These are phyloP conservation scores for Botryosphaeria dothidea DNA, from an alignment of 2,329 filamentous ascomycete species.

Conservation along the genomic window DNA sequence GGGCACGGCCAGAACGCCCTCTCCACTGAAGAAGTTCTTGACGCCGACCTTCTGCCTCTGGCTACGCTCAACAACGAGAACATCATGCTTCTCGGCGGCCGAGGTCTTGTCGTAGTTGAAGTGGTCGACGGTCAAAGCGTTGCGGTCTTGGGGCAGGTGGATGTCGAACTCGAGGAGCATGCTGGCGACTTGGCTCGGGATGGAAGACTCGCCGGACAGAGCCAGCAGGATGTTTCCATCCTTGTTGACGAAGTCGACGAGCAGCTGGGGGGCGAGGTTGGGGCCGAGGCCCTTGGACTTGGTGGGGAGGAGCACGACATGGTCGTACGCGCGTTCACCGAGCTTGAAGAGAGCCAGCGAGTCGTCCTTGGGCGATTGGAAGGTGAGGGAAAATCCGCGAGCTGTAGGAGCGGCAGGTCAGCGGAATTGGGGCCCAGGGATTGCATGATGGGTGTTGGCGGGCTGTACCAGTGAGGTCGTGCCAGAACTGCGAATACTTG, in stretches of 20 bases:
- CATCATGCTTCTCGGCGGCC: conserved; percentile 81
- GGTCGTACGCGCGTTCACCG: conserved; percentile 87
- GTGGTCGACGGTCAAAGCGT: conserved; percentile 86
- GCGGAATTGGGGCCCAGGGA: not conserved
- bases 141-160: conserved; percentile 80
- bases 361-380: conserved; percentile 81
- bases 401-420: conserved; percentile 49
- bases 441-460: not conserved
- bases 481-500: conserved; percentile 79
- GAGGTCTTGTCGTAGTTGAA: conserved; percentile 85
- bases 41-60: conserved; percentile 65
- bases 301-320: conserved; percentile 82
- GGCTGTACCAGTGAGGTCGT: conserved; percentile 53
- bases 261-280: conserved; percentile 77
- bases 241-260: conserved; percentile 89
- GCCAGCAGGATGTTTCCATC: conserved; percentile 89
- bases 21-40: conserved; percentile 74
- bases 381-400: conserved; percentile 78
- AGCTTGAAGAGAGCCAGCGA: conserved; percentile 77
- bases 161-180: conserved; percentile 89
- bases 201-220: conserved; percentile 70
- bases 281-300: conserved; percentile 94
- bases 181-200: conserved; percentile 72
- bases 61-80: conserved; percentile 75
- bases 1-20: conserved; percentile 76